A percentile compares a stretch with the other conserved stretches of the same genome.
Conservation (phyloP, 2,329 filamentous ascomycete species). For the Sarocladium brachiariae region DNA sequence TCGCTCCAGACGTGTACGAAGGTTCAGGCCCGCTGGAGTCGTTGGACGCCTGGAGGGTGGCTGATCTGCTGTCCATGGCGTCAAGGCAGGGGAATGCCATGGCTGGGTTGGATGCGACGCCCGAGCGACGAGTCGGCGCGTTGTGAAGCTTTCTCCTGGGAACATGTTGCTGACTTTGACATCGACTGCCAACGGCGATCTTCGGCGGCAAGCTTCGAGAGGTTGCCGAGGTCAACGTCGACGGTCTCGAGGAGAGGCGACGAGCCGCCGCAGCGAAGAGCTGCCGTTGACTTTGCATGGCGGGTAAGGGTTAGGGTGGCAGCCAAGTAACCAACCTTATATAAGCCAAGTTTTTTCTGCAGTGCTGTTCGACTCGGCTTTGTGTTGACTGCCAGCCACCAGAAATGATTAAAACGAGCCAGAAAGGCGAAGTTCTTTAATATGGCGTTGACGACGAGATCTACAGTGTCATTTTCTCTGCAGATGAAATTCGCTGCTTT, state of each 20-base stretch:
- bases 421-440: too few relatives aligned
- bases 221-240: background rate
- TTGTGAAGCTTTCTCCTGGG: conserved; percentile 15
- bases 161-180: background rate
- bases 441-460: too few relatives aligned
- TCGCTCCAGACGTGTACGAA: conserved; percentile 86
- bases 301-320: background rate
- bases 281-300: background rate
- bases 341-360: too few relatives aligned
- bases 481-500: background rate
- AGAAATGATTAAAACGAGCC: too few relatives aligned
- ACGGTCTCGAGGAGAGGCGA: background rate
- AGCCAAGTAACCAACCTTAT: too few relatives aligned
- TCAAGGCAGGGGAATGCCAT: conserved; percentile 89
- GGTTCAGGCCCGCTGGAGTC: conserved; percentile 81
- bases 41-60: conserved; percentile 55
- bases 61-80: conserved; percentile 71
- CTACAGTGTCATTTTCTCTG: too few relatives aligned
- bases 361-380: too few relatives aligned
- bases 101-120: conserved; percentile 65
- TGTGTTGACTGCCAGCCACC: too few relatives aligned
- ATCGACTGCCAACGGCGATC: background rate
- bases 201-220: background rate
- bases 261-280: background rate
- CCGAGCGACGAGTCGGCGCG: conserved; percentile 18